Conservation (phyloP, 2,329 filamentous ascomycete genomes). For the Colletotrichum australisinense region DNA sequence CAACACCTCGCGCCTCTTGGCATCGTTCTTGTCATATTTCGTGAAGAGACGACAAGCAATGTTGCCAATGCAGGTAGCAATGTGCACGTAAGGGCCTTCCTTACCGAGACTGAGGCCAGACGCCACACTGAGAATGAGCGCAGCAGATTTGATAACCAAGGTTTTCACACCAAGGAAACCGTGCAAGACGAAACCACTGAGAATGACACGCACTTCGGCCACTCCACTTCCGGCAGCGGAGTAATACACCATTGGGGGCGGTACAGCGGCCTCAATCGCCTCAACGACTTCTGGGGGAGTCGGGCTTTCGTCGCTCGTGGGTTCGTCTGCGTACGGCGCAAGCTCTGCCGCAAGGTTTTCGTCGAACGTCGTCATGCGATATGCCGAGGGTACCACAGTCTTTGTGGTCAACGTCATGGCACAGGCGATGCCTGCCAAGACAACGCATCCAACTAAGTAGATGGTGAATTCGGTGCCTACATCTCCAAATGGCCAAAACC, state of each 20-base stretch:
- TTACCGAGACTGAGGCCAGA: slow-evolving; percentile 96
- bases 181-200: slow-evolving; percentile 97
- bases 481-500: slow-evolving; percentile 56
- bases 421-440: slow-evolving; percentile 79
- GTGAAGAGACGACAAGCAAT: slow-evolving; percentile 93
- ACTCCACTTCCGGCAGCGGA: slow-evolving; percentile 96
- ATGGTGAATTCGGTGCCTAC: slow-evolving; percentile 81
- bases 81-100: slow-evolving; percentile 96
- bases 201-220: slow-evolving; percentile 95
- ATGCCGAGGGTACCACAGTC: slow-evolving; percentile 90
- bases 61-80: slow-evolving; percentile 94
- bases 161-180: slow-evolving; percentile 93
- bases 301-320: slow-evolving; percentile 56
- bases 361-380: slow-evolving; percentile 88
- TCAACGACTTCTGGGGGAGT: slow-evolving; percentile 54
- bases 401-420: slow-evolving; percentile 89
- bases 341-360: slow-evolving; percentile 83
- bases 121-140: slow-evolving; percentile 87
- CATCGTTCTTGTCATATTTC: slow-evolving; percentile 95
- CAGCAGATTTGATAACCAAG: slow-evolving; percentile 84
- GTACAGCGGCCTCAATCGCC: slow-evolving; percentile 43
- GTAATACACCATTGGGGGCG: slow-evolving; percentile 90
- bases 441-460: slow-evolving; percentile 79
- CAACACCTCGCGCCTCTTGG: slow-evolving; percentile 91
- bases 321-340: slow-evolving; percentile 49